These are phyloP conservation scores for Colletotrichum musae DNA, from an alignment of 2,329 filamentous ascomycete genomes.

Conservation along the genomic window DNA sequence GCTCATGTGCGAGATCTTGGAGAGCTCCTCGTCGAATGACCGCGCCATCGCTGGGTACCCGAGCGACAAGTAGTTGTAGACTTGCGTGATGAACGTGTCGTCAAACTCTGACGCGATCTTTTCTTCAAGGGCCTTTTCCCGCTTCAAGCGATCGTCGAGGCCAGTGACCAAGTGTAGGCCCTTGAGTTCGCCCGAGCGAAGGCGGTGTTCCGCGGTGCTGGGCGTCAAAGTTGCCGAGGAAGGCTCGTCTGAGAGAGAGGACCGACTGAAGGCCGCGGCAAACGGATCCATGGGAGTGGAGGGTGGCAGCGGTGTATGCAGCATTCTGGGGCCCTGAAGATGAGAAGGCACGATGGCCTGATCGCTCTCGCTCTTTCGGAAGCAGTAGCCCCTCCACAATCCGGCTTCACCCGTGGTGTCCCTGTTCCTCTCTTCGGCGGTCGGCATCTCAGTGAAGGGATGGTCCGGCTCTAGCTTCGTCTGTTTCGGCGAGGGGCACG, in stretches of 20 bases:
- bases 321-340: conserved; percentile 62
- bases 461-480: conserved; percentile 88
- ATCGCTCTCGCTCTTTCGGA: conserved; percentile 51
- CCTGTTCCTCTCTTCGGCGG: conserved; percentile 65
- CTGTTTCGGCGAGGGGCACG: conserved; percentile 85
- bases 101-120: conserved; percentile 78
- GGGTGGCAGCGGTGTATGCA: conserved; percentile 64
- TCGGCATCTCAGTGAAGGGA: conserved; percentile 64
- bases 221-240: conserved; percentile 43
- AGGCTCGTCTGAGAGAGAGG: conserved; percentile 59
- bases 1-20: conserved; percentile 81
- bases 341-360: conserved; percentile 58
- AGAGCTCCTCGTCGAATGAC: conserved; percentile 86
- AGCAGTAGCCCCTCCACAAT: conserved; percentile 85
- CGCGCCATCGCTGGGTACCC: conserved; percentile 91
- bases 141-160: conserved; percentile 65
- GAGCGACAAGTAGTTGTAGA: conserved; percentile 96
- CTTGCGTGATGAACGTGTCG: conserved; percentile 91
- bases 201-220: conserved; percentile 46
- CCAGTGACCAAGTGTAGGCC: conserved; percentile 65
- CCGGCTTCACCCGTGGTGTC: conserved; percentile 72
- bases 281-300: conserved; percentile 60
- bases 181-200: conserved; percentile 54
- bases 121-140: conserved; percentile 66
- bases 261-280: conserved; percentile 56